These are phyloP conservation scores for Yarrowia bubula DNA, from an alignment of 805 yeast species.

Conservation along the genomic window DNA sequence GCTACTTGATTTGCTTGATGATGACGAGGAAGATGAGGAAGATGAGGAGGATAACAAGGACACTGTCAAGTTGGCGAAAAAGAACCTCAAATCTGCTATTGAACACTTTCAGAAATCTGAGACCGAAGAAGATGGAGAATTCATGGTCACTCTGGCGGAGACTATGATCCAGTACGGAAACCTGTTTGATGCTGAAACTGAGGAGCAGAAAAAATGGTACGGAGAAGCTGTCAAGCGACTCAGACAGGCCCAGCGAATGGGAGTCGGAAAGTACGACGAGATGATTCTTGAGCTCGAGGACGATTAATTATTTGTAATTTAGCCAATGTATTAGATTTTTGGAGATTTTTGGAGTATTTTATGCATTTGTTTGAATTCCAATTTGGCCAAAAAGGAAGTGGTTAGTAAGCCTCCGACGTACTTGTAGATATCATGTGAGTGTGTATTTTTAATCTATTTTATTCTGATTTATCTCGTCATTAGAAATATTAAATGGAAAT, in stretches of 20 bases:
- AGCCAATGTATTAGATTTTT: no score
- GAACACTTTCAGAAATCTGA: constrained; percentile 57
- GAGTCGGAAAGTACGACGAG: constrained; percentile 40
- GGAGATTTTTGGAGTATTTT: no score
- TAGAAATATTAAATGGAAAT: no score
- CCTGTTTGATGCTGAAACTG: constrained; percentile 59
- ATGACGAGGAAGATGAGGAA: no score
- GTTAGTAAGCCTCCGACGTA: no score
- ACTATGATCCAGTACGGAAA: constrained; percentile 80
- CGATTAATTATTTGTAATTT: no score
- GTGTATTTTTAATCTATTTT: no score
- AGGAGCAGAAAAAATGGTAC: constrained; percentile 67
- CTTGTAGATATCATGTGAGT: no score
- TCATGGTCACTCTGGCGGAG: constrained; percentile 84
- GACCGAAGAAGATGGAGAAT: constrained; percentile 70
- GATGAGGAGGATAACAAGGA: constrained; percentile 32
- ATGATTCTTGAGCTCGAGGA: constrained; percentile 40
- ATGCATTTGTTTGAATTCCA: no score
- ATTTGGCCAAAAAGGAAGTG: no score
- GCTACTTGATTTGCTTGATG: constrained; percentile 34
- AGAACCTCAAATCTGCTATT: constrained; percentile 53
- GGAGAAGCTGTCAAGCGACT: constrained; percentile 65
- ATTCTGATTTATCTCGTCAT: no score
- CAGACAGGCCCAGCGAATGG: constrained; percentile 53
- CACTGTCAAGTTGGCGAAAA: constrained; percentile 41